Conservation (phyloP, 192 early-diverging fungal species). For the Rhizophagus clarus region DNA sequence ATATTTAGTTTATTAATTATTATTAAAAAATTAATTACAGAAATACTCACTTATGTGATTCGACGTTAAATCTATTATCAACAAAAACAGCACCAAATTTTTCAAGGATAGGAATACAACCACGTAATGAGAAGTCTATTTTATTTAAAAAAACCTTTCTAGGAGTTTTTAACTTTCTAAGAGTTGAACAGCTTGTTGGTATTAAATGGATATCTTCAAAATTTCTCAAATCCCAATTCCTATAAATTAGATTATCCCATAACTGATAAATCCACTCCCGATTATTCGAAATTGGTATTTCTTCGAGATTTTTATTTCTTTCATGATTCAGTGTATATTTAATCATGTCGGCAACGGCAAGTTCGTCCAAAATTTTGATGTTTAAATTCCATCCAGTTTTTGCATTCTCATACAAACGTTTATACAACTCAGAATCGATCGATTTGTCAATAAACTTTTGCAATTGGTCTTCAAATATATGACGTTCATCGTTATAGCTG, state of each 20-base stretch:
- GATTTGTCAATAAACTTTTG: constrained; percentile 6
- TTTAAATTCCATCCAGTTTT: background rate
- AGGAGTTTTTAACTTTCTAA: background rate
- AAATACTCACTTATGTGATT: background rate
- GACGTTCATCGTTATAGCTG: background rate
- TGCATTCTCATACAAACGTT: background rate
- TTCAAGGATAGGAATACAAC: background rate
- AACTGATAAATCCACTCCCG: background rate
- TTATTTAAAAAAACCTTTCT: background rate
- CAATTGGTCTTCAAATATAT: background rate
- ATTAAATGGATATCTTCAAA: background rate
- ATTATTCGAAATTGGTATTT: background rate
- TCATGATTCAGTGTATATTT: background rate
- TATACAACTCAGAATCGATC: background rate
- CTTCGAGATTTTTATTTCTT: background rate
- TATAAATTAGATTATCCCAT: background rate
- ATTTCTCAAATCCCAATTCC: background rate
- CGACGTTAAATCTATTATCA: background rate
- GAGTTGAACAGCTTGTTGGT: background rate
- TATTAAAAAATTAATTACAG: background rate
- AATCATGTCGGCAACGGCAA: background rate
- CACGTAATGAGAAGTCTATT: background rate
- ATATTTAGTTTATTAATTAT: background rate
- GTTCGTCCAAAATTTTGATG: background rate
- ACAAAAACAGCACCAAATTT: background rate